phyloP scores from a whole-genome alignment of 345 rosid genomes.

The Citrus inodora region DNA sequence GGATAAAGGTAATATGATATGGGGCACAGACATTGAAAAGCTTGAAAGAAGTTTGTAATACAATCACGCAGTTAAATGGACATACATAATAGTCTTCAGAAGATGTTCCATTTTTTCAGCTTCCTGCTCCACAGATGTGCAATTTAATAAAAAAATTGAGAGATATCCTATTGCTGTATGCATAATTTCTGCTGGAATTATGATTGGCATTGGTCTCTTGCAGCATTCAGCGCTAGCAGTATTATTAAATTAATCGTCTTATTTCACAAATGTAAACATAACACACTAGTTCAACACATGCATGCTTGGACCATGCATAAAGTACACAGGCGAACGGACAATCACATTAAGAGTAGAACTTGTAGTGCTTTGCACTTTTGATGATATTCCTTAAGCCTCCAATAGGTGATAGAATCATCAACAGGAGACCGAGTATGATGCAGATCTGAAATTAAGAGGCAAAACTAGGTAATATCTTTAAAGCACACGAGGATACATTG shows the following conservation, averaged over 20 bases:
- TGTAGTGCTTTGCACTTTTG: constrained; percentile 43
- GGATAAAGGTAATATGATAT: neutral
- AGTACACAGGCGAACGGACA: neutral
- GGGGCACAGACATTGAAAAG: neutral
- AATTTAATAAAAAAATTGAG: neutral
- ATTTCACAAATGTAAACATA: neutral
- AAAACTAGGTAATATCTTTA: neutral
- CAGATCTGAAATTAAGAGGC: constrained; percentile 48
- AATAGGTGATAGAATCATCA: constrained; percentile 71
- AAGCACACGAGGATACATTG: neutral
- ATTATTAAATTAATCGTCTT: neutral
- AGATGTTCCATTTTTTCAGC: neutral
- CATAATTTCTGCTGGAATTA: neutral
- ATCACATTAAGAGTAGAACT: constrained; percentile 50
- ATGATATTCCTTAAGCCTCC: constrained; percentile 80
- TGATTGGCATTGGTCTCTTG: neutral
- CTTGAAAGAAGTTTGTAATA: neutral
- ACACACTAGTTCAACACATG: neutral
- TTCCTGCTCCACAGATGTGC: neutral
- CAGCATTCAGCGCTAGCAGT: too few relatives aligned
- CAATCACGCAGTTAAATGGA: neutral
- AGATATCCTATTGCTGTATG: neutral
- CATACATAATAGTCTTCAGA: neutral
- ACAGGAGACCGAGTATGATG: constrained; percentile 49
- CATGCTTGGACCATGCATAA: too few relatives aligned